Evolutionary conservation across 1,139 yeast genomes (phyloP).

Genomic region (Debaryomyces singareniensis): DNA sequence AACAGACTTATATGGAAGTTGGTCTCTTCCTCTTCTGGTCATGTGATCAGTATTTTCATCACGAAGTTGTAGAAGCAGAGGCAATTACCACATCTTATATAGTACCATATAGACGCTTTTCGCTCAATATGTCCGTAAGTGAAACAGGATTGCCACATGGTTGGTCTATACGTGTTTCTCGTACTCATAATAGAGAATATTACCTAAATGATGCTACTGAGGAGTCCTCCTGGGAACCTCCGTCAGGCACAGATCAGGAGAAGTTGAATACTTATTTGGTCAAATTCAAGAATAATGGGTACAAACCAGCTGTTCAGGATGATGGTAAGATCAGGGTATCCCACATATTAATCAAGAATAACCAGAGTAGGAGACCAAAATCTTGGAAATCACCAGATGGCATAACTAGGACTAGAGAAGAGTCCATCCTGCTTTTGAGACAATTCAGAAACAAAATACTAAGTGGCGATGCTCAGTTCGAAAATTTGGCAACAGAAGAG

Average conservation of each 20-base stretch:
- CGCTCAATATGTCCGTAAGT: background rate
- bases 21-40: too few species aligned
- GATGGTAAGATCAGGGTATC: constrained; percentile 41
- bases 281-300: constrained; percentile 43
- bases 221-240: constrained; percentile 89
- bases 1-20: too few species aligned
- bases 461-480: constrained; percentile 63
- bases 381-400: constrained; percentile 78
- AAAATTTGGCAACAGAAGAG: constrained; percentile 71
- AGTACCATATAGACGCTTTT: too few species aligned
- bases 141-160: constrained; percentile 77
- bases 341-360: constrained; percentile 79
- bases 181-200: constrained; percentile 80
- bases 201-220: constrained; percentile 64
- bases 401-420: constrained; percentile 75
- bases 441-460: constrained; percentile 56
- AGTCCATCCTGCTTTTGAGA: constrained; percentile 63
- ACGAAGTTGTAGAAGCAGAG: too few species aligned
- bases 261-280: constrained; percentile 52
- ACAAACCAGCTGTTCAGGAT: constrained; percentile 52
- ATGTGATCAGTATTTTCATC: too few species aligned
- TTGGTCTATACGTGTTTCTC: constrained; percentile 79
- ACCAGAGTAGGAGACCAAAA: constrained; percentile 79
- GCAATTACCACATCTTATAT: too few species aligned
- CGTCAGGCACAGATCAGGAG: constrained; percentile 69